Evolutionary conservation across 257 asterid species (phyloP), one percentile per base, ranked within the genome.

Genomic region (Nicotiana sylvestris): DNA sequence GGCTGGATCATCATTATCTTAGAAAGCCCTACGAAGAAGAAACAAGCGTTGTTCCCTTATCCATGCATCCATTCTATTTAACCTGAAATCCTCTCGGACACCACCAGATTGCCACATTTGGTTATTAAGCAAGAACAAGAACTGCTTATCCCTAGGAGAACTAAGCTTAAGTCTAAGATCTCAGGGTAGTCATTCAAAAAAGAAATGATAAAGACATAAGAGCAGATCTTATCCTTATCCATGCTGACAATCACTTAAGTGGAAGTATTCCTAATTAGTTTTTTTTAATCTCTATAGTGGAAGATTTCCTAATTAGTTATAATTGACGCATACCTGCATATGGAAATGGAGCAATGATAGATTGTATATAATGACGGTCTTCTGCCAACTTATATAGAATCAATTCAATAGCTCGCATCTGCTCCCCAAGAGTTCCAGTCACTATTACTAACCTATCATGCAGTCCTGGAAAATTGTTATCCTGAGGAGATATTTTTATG

Each of bases 401-500:
- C 88, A 95, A 90, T 81, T 95, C 98, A 78, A 93, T 83, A 15
- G 97, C 98, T 81, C 89, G 91, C 92, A 95, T 86, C 89, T 93
- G 98, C 74, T 88, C 94, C 7, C 83, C 93, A 81, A 93, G 84
- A 83, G 92, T 88, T 72, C 98, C 98, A 66, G 87, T 77, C 65
- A 95, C 93, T 10, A 94, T 90, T 83, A 95, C 97, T 82, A 95
- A 84, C 82, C 98, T 91, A 86, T 95, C 98, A 87, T 92, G 97
- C 85, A 95, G 87, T 83, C 98, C 98, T 72, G 98, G 98, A 81
- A 85, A 92, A 86, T 85, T 87, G 87, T 85, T 86, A 87, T 93
- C 98, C 88, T 92, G 97, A 29, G 98, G 92, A 65, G 98, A 92
- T 87, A 95, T 92, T 87, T 92, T 95, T 83, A 95, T 92, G 81